Evolutionary conservation across 495 filamentous ascomycete genomes (phyloP), one percentile per base, ranked within the genome.

Genomic region (Lophium mytilinum): DNA sequence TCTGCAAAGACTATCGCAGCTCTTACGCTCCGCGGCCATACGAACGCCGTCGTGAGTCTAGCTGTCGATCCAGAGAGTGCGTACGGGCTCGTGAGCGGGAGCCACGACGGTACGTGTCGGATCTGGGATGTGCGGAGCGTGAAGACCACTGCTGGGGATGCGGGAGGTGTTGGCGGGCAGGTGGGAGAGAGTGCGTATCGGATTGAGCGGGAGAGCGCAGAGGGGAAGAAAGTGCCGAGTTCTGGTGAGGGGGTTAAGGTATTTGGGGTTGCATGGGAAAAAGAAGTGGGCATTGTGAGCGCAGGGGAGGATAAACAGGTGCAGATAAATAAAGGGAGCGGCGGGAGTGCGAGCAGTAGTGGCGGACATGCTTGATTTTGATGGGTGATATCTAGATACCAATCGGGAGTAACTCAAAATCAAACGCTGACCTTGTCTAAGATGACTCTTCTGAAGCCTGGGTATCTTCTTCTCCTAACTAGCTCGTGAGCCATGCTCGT

Each of bases 231-330:
- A 53, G 66, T 75, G 75, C 64, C 73, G 73, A 33, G 74, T 78
- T 12, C 81, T 21, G 88, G 88, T 19, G 88, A 94, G 41, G 89
- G 88, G 37, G 80, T 83, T 47, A 95, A 94, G 79, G 90, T 98
- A 43, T 94, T 97, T 75, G 80, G 83, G 15, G 89, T 97, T 6
- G 81, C 76, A 63, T 98, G 93, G 93, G 88, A 95, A 73, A 72
- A 73, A 61, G 75, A 77, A 17, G 77, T 94, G 41, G 93, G 93
- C 8, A 95, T 98, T 69, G 85, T 96, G 19, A 94, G 88, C 70
- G 90, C 75, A 6, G 89, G 90, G 11, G 90, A 96, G 79, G 93
- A 98, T 70, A 90, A 88, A 74, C 80, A 79, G 74, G 84, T 97
- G 61, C 94, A 97, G 75, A 82, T 97, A 56, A 95, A 98, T 73